Evolutionary conservation across 2,329 filamentous ascomycete species (phyloP).

Genomic region (Alternaria dauci): DNA sequence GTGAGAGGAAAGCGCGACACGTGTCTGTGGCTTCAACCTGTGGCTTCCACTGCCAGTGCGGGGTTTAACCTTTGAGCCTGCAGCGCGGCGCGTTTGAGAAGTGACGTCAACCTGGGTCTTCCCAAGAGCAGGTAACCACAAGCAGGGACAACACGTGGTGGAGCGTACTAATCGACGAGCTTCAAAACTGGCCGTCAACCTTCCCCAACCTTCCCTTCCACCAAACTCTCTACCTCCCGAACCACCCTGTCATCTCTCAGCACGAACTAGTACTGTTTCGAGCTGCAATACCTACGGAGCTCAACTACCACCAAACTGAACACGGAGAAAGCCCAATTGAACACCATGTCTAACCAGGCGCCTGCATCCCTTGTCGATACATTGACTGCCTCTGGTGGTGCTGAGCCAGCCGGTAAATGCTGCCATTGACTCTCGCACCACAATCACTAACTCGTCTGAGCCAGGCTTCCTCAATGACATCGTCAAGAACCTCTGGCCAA

Average conservation of each 20-base stretch:
- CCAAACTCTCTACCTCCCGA: constrained; percentile 2
- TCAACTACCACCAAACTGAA: background rate
- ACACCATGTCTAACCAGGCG: constrained; percentile 16
- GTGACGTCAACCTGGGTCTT: constrained; percentile 7
- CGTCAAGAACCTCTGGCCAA: constrained; percentile 59
- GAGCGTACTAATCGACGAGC: background rate
- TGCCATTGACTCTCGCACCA: background rate
- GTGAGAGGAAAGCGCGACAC: background rate
- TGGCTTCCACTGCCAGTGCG: constrained; percentile 8
- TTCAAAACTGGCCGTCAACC: constrained; percentile 2
- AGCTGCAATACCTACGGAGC: constrained; percentile 1
- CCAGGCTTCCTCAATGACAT: constrained; percentile 60
- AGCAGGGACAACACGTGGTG: constrained; percentile 8
- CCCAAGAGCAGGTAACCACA: constrained; percentile 6
- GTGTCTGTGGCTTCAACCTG: constrained; percentile 8
- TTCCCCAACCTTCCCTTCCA: background rate
- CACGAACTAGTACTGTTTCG: background rate
- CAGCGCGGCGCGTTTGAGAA: constrained; percentile 1
- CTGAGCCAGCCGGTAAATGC: constrained; percentile 51
- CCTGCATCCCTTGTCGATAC: constrained; percentile 46
- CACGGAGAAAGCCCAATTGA: background rate
- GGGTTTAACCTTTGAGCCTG: constrained; percentile 4
- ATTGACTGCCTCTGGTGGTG: constrained; percentile 53
- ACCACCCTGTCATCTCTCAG: background rate
- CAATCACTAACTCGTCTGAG: background rate